Conservation (phyloP, 2,329 filamentous ascomycete species). For the Chalara sp. region DNA sequence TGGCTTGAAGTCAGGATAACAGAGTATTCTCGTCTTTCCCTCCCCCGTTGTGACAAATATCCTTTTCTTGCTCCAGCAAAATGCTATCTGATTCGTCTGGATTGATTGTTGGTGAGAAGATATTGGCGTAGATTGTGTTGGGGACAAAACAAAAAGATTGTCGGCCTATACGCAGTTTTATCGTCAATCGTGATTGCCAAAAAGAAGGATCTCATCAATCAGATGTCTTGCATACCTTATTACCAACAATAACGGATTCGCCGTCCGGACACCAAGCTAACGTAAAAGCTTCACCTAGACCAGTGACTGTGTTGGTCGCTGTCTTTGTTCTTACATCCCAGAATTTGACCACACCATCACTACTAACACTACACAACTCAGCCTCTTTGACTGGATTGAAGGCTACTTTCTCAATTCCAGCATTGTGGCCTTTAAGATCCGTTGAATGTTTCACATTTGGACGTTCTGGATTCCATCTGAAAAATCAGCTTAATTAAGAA, state of each 20-base stretch:
- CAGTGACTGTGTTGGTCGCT: conserved; percentile 62
- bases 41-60: conserved; percentile 66
- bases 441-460: conserved; percentile 68
- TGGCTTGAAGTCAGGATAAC: conserved; percentile 58
- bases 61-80: conserved; percentile 66
- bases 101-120: conserved; percentile 52
- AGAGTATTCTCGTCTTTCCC: conserved; percentile 63
- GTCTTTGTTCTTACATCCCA: conserved; percentile 74
- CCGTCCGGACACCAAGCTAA: conserved; percentile 71
- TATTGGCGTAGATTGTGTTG: conserved; percentile 47
- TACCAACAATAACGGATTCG: conserved; percentile 62
- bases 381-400: conserved; percentile 74
- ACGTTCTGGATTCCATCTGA: conserved; percentile 70
- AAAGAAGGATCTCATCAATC: background rate
- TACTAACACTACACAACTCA: conserved; percentile 68
- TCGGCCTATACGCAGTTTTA: conserved; percentile 42
- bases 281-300: conserved; percentile 60
- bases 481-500: background rate
- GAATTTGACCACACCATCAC: conserved; percentile 67
- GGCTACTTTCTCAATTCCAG: conserved; percentile 65
- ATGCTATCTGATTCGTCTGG: conserved; percentile 67
- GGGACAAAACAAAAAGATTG: conserved; percentile 55
- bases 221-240: conserved; percentile 52
- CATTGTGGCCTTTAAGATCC: conserved; percentile 62
- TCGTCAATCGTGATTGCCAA: background rate